A percentile compares a stretch with the other conserved stretches of the same genome.
Conservation (phyloP, 192 early-diverging fungal species). For the Coemansia sp. region DNA sequence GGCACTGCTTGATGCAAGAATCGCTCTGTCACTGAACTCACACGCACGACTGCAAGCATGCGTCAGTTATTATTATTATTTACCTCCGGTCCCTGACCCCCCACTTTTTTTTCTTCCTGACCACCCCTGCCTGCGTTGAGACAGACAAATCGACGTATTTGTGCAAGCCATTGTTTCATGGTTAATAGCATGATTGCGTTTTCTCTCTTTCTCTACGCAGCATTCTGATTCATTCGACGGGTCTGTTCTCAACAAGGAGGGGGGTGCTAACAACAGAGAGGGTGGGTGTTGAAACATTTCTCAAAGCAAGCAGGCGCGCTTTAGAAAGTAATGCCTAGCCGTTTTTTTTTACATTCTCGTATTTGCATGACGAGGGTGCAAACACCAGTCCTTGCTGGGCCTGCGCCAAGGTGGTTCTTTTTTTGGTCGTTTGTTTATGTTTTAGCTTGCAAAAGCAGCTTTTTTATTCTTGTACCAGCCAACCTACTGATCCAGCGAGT, state of each 20-base stretch:
- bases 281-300: neutral
- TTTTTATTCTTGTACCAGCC: constrained; percentile 1
- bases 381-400: neutral
- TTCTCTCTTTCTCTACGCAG: neutral
- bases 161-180: neutral
- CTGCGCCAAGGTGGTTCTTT: neutral
- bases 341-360: neutral
- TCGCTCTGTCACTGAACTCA: too few relatives aligned
- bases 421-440: constrained; percentile 7
- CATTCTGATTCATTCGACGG: neutral
- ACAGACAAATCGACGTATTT: too few relatives aligned
- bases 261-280: neutral
- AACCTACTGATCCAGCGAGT: neutral
- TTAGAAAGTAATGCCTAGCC: neutral
- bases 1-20: too few relatives aligned
- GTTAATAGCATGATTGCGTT: neutral
- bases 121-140: too few relatives aligned
- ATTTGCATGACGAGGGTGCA: neutral
- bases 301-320: constrained; percentile 3
- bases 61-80: too few relatives aligned
- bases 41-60: too few relatives aligned
- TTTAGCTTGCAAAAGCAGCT: neutral
- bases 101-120: too few relatives aligned
- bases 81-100: too few relatives aligned
- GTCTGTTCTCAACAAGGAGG: neutral